Conservation (phyloP, 768 basidiomycete genomes). For the Gymnopilus dilepis region DNA sequence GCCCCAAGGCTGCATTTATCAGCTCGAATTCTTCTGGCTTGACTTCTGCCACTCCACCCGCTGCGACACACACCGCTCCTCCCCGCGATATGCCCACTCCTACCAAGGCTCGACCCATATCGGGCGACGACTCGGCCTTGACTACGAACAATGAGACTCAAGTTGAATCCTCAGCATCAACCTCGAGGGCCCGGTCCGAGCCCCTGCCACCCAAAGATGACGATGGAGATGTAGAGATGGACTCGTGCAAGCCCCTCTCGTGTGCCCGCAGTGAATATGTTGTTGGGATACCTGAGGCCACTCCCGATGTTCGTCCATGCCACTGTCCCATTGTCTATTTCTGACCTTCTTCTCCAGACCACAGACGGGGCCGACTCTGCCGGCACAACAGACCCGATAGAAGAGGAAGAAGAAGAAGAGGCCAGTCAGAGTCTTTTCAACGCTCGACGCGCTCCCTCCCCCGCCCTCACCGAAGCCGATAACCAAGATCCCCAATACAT, state of each 20-base stretch:
- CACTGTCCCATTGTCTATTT: background rate
- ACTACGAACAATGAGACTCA: background rate
- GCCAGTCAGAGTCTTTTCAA: background rate
- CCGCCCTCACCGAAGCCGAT: constrained; percentile 41
- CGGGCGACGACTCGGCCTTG: background rate
- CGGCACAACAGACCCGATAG: background rate
- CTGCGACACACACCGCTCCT: background rate
- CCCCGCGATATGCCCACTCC: background rate
- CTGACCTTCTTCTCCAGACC: background rate
- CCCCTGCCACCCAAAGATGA: background rate
- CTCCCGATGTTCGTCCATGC: background rate
- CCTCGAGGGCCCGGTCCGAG: constrained; percentile 6
- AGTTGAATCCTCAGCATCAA: background rate
- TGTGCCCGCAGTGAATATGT: background rate
- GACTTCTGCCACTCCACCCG: background rate
- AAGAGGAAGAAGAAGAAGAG: background rate
- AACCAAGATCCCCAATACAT: constrained; percentile 43
- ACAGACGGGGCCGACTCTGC: background rate
- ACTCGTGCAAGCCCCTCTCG: background rate
- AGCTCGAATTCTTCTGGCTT: background rate
- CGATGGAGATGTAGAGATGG: constrained; percentile 12
- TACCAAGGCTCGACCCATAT: background rate
- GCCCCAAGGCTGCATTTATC: background rate
- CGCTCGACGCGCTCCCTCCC: constrained; percentile 29
- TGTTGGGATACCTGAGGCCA: background rate